A percentile compares a stretch with the other conserved stretches of the same genome.
phyloP scores from a whole-genome alignment of 352 stramenopile genomes.

The Globisporangium cystogenes region DNA sequence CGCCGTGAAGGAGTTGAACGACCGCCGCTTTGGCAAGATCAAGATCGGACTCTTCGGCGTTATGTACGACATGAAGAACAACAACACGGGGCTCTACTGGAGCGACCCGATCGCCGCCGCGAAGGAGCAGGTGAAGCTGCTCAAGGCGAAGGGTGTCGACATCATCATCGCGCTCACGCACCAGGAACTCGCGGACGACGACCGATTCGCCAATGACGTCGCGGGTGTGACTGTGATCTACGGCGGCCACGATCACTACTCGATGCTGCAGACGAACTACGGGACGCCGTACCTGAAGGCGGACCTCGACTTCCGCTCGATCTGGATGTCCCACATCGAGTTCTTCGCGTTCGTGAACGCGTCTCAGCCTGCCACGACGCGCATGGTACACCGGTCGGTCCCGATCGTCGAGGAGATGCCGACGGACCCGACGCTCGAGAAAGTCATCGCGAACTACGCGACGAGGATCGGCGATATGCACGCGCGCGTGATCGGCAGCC shows the following conservation, averaged over 20 bases:
- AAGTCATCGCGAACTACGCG: constrained; percentile 40
- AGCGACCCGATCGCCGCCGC: constrained; percentile 50
- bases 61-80: constrained; percentile 77
- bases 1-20: constrained; percentile 40
- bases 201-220: constrained; percentile 60
- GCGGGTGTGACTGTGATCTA: constrained; percentile 60
- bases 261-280: constrained; percentile 65
- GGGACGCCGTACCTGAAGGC: constrained; percentile 66
- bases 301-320: constrained; percentile 66
- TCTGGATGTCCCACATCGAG: constrained; percentile 59
- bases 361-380: constrained; percentile 23
- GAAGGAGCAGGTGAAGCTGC: constrained; percentile 37
- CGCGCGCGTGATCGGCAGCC: constrained; percentile 32
- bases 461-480: constrained; percentile 33
- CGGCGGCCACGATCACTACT: constrained; percentile 61
- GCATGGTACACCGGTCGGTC: constrained; percentile 48
- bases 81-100: constrained; percentile 63
- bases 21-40: constrained; percentile 32
- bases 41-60: constrained; percentile 65
- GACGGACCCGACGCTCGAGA: constrained; percentile 42
- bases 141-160: constrained; percentile 41
- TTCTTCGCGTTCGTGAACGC: constrained; percentile 34
- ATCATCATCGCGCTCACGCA: constrained; percentile 72
- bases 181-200: constrained; percentile 61
- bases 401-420: constrained; percentile 56